These are phyloP conservation scores for Wickerhamomyces bovis DNA, from an alignment of 805 yeast genomes.

Conservation along the genomic window DNA sequence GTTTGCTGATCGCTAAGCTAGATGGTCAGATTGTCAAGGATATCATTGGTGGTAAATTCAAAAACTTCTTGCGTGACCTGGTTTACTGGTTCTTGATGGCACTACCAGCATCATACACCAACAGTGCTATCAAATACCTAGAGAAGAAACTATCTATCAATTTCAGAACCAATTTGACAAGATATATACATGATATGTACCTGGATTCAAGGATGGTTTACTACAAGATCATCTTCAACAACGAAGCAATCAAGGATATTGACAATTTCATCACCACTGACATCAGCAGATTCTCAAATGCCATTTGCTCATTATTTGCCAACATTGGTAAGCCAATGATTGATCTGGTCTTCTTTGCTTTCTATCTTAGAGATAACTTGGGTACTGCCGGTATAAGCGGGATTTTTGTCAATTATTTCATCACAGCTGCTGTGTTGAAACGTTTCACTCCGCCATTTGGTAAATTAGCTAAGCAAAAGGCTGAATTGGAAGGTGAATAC, in stretches of 20 bases:
- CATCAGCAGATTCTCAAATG: constrained; percentile 70
- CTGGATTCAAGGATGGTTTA: constrained; percentile 75
- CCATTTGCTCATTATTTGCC: constrained; percentile 78
- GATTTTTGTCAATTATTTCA: constrained; percentile 70
- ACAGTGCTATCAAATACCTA: constrained; percentile 79
- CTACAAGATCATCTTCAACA: constrained; percentile 63
- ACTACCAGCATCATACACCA: constrained; percentile 88
- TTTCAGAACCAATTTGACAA: constrained; percentile 75
- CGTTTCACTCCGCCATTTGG: constrained; percentile 82
- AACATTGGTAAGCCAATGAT: constrained; percentile 88
- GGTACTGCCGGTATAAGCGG: constrained; percentile 86
- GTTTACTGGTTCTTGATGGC: constrained; percentile 86
- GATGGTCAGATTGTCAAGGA: constrained; percentile 92
- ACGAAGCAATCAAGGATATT: constrained; percentile 51
- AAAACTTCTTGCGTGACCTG: constrained; percentile 68
- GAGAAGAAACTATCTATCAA: constrained; percentile 72
- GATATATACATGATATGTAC: constrained; percentile 88
- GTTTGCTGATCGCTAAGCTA: constrained; percentile 76
- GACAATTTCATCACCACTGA: constrained; percentile 83
- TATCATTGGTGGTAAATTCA: constrained; percentile 74
- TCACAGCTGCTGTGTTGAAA: constrained; percentile 72
- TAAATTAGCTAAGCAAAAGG: constrained; percentile 60
- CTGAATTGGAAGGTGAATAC: constrained; percentile 82
- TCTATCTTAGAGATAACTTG: constrained; percentile 75
- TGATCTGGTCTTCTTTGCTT: constrained; percentile 77